Conservation (phyloP, 306 rosid genomes). For the Echinosophora koreensis region DNA sequence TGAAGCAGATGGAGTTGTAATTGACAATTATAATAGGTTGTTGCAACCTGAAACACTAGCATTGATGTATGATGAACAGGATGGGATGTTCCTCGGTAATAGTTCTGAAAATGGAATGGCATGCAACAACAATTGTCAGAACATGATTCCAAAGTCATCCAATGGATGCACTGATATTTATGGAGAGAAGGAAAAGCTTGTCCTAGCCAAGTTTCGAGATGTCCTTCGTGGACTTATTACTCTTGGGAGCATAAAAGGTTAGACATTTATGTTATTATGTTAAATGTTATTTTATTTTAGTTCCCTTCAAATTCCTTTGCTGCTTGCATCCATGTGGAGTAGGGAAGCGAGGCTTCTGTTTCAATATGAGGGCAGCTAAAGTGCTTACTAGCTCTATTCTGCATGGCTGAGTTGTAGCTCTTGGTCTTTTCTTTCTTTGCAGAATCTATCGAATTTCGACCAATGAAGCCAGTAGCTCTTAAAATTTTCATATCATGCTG, state of each 20-base stretch:
- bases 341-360: too few relatives aligned
- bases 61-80: slow-evolving; percentile 82
- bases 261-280: slow-evolving; percentile 36
- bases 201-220: slow-evolving; percentile 66
- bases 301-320: too few relatives aligned
- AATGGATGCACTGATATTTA: slow-evolving; percentile 53
- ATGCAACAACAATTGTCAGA: slow-evolving; percentile 37
- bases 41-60: slow-evolving; percentile 77
- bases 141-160: slow-evolving; percentile 51
- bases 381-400: too few relatives aligned
- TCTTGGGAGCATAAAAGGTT: slow-evolving; percentile 71
- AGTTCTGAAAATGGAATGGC: slow-evolving; percentile 50
- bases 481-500: too few relatives aligned
- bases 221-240: slow-evolving; percentile 67
- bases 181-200: slow-evolving; percentile 69
- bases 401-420: too few relatives aligned
- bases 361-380: too few relatives aligned
- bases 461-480: too few relatives aligned
- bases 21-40: slow-evolving; percentile 52
- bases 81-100: slow-evolving; percentile 54
- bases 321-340: too few relatives aligned
- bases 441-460: too few relatives aligned
- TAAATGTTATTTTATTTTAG: too few relatives aligned
- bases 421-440: too few relatives aligned
- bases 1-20: slow-evolving; percentile 55